Evolutionary conservation across 2,329 filamentous ascomycete genomes (phyloP).

Genomic region (Aureobasidium pullulans): DNA sequence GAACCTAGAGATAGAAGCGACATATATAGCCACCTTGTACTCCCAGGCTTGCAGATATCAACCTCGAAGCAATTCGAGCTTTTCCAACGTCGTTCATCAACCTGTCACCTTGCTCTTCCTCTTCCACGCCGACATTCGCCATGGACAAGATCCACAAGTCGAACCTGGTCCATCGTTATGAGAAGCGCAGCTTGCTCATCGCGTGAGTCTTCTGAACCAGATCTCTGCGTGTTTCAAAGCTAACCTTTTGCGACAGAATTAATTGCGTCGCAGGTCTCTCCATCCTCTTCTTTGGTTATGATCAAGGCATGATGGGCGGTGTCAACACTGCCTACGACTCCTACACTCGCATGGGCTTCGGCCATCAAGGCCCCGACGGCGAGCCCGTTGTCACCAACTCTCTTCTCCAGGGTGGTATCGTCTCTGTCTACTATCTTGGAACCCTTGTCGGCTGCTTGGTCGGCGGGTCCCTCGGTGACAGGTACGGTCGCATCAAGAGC

Average conservation of each 20-base stretch:
- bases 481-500: conserved; percentile 41
- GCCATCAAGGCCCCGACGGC: conserved; percentile 42
- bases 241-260: background rate
- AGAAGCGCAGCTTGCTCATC: background rate
- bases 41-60: too few species aligned
- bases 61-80: too few species aligned
- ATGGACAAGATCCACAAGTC: background rate
- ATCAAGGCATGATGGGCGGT: conserved; percentile 29
- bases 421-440: conserved; percentile 51
- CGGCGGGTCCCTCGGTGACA: conserved; percentile 44
- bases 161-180: background rate
- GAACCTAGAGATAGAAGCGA: too few species aligned
- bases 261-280: conserved; percentile 34
- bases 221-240: background rate
- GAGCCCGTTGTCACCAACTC: conserved; percentile 49
- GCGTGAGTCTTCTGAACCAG: background rate
- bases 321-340: conserved; percentile 27
- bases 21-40: too few species aligned
- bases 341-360: conserved; percentile 33
- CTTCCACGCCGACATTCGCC: too few species aligned
- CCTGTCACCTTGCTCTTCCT: too few species aligned
- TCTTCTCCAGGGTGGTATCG: conserved; percentile 55
- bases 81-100: too few species aligned
- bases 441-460: conserved; percentile 41
- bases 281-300: conserved; percentile 32